phyloP scores from a whole-genome alignment of 495 filamentous ascomycete species.

The Penicillium pulvis region DNA sequence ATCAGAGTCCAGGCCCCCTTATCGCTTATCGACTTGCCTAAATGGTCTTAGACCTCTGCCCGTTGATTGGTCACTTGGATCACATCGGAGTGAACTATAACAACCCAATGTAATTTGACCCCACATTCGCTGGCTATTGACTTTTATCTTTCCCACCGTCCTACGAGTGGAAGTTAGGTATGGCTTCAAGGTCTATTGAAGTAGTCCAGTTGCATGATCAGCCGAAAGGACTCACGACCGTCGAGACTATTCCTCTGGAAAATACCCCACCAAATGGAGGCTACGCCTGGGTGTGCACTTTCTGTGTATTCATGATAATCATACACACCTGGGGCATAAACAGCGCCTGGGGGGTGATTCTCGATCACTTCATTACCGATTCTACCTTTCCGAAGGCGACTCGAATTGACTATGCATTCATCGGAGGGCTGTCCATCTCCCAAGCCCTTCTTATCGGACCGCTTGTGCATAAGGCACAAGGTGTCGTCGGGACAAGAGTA shows the following conservation, averaged over 20 bases:
- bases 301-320: constrained; percentile 37
- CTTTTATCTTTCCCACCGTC: no score
- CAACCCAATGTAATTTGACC: neutral
- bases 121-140: neutral
- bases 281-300: constrained; percentile 49
- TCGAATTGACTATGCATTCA: constrained; percentile 14
- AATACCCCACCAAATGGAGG: constrained; percentile 33
- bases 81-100: neutral
- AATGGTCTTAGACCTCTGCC: neutral
- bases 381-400: constrained; percentile 12
- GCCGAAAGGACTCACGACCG: neutral
- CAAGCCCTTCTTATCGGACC: constrained; percentile 10
- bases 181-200: neutral
- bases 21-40: neutral
- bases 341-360: constrained; percentile 23
- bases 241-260: neutral
- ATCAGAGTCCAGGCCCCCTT: no score
- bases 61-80: neutral
- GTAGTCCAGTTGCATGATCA: neutral
- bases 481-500: constrained; percentile 35
- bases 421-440: constrained; percentile 14
- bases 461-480: constrained; percentile 29
- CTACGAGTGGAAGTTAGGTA: neutral
- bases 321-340: constrained; percentile 45
- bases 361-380: constrained; percentile 14